phyloP scores from a whole-genome alignment of 2,329 filamentous ascomycete genomes.

The Aschersonia sp. region DNA sequence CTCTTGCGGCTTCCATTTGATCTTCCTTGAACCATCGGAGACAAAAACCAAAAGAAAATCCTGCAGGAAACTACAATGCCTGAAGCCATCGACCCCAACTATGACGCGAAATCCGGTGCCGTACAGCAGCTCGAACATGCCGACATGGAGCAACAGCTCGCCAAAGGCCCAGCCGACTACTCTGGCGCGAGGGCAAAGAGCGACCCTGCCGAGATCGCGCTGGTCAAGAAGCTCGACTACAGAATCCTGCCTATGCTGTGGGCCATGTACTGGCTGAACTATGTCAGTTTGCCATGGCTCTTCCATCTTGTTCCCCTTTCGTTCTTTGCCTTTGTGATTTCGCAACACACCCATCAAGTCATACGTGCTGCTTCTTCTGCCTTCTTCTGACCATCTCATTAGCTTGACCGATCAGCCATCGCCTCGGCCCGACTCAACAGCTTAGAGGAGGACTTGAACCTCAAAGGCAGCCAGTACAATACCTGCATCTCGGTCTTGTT shows the following conservation, averaged over 20 bases:
- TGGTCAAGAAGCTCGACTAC: conserved; percentile 22
- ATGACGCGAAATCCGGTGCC: not conserved
- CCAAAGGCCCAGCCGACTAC: conserved; percentile 12
- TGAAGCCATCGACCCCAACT: not conserved
- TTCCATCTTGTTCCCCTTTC: no score
- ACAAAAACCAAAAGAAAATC: no score
- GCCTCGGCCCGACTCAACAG: conserved; percentile 23
- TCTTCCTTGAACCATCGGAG: no score
- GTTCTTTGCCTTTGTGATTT: no score
- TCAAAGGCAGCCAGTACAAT: conserved; percentile 14
- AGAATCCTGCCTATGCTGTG: conserved; percentile 16
- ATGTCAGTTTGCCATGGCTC: not conserved
- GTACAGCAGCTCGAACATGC: not conserved
- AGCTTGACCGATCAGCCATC: conserved; percentile 32
- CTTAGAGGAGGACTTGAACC: conserved; percentile 14
- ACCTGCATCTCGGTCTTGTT: conserved; percentile 16
- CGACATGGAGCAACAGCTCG: not conserved
- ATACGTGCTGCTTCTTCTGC: not conserved
- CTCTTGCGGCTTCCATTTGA: not conserved
- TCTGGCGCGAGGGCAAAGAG: conserved; percentile 23
- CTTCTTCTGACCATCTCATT: conserved; percentile 15
- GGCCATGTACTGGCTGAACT: conserved; percentile 11
- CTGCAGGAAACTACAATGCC: not conserved
- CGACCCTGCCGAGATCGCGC: conserved; percentile 21
- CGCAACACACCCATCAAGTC: no score